Conservation (phyloP, 2,329 filamentous ascomycete species). For the Cladophialophora carrionii region DNA sequence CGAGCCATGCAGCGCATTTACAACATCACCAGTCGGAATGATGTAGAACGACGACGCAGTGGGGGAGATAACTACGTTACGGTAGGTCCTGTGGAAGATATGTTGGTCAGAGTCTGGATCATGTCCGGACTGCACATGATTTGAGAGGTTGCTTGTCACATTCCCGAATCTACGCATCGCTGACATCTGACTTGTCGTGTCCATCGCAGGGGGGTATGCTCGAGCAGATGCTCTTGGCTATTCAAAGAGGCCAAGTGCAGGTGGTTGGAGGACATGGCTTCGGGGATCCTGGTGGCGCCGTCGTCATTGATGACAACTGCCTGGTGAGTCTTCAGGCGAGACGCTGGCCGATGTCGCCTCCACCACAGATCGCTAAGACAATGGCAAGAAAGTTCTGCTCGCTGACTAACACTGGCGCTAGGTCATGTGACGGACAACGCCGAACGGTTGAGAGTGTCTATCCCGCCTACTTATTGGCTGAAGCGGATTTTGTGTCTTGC, state of each 20-base stretch:
- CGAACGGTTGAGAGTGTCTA: neutral
- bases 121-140: constrained; percentile 34
- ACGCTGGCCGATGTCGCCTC: neutral
- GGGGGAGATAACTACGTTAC: constrained; percentile 62
- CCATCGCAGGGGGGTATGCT: constrained; percentile 52
- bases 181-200: constrained; percentile 31
- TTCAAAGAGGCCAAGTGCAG: constrained; percentile 46
- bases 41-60: constrained; percentile 61
- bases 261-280: constrained; percentile 39
- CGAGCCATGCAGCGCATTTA: constrained; percentile 64
- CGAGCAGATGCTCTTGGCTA: constrained; percentile 48
- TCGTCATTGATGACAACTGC: constrained; percentile 53
- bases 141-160: constrained; percentile 17
- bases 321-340: constrained; percentile 39
- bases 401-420: neutral
- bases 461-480: neutral
- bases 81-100: constrained; percentile 46
- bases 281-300: constrained; percentile 42
- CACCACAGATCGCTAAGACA: too few species aligned
- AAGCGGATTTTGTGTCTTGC: neutral
- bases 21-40: constrained; percentile 65
- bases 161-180: constrained; percentile 15
- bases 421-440: constrained; percentile 8
- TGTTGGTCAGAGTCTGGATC: constrained; percentile 37
- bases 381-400: neutral